Conservation (phyloP, 768 basidiomycete species). For the Boletus pseudo-olivaceus region DNA sequence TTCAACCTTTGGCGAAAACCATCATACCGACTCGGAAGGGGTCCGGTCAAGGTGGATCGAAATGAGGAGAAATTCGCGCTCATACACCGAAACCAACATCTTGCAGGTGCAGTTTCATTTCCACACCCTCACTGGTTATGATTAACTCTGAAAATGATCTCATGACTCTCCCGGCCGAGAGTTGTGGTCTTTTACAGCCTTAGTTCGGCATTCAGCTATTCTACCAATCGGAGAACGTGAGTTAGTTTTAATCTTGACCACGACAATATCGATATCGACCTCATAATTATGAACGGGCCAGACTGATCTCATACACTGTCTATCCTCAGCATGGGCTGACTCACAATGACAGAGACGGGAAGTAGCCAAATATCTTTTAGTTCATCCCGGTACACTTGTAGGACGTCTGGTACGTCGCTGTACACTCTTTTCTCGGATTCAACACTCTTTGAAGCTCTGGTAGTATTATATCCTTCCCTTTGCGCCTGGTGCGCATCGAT, state of each 20-base stretch:
- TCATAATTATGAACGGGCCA: not conserved
- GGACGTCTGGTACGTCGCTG: conserved; percentile 2
- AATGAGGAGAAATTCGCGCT: not conserved
- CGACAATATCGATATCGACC: not conserved
- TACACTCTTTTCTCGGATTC: not conserved
- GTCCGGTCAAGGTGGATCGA: too few relatives aligned
- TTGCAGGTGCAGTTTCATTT: not conserved
- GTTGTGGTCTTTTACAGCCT: not conserved
- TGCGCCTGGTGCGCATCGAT: conserved; percentile 32
- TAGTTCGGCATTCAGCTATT: too few relatives aligned
- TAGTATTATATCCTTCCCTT: not conserved
- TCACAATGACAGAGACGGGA: not conserved
- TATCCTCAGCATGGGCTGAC: conserved; percentile 8
- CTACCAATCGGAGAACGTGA: not conserved
- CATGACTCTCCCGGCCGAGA: not conserved
- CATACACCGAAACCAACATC: not conserved
- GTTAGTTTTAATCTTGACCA: conserved; percentile 5
- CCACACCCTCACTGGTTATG: not conserved
- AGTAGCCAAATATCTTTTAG: not conserved
- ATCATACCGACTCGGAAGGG: not conserved
- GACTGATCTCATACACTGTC: conserved; percentile 7
- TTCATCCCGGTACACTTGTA: not conserved
- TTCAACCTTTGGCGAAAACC: not conserved
- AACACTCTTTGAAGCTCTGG: not conserved
- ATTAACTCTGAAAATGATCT: not conserved